Conservation (phyloP, 306 rosid genomes). For the Pyrus betulifolia region DNA sequence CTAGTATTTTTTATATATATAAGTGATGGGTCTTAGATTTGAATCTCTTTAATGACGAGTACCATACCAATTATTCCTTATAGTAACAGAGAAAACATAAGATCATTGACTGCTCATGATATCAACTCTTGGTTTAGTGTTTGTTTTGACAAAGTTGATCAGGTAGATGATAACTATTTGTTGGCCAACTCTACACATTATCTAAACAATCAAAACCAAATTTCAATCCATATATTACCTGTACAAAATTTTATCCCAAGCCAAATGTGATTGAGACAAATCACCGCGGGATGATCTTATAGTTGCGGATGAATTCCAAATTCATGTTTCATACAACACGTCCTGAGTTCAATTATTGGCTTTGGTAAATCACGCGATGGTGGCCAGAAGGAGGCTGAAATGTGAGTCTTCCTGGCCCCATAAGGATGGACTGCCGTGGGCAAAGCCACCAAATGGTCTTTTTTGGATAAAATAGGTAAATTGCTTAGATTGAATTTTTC, state of each 20-base stretch:
- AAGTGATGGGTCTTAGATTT: rapidly evolving
- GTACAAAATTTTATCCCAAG: not conserved
- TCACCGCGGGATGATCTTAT: too few species aligned
- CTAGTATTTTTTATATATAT: too few species aligned
- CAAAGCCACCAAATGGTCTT: too few species aligned
- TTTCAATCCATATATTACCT: not conserved
- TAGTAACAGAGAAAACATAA: too few species aligned
- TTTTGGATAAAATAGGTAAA: not conserved
- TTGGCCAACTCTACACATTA: not conserved
- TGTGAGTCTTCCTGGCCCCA: too few species aligned
- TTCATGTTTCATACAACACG: rapidly evolving
- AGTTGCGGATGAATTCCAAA: too few species aligned
- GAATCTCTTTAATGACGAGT: rapidly evolving
- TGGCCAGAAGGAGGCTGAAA: too few species aligned
- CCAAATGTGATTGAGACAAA: not conserved
- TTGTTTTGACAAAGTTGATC: not conserved
- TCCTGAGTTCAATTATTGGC: too few species aligned
- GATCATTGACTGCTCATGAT: too few species aligned
- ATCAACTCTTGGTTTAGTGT: not conserved
- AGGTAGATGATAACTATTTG: not conserved
- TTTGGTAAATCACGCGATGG: too few species aligned
- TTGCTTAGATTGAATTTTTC: not conserved
- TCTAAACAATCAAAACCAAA: not conserved
- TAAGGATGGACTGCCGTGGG: too few species aligned
- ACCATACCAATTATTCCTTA: too few species aligned